A percentile compares a stretch with the other conserved stretches of the same genome.
These are phyloP conservation scores for Sanguinoderma infundibulare DNA, from an alignment of 1,284 basidiomycete genomes.

Conservation along the genomic window DNA sequence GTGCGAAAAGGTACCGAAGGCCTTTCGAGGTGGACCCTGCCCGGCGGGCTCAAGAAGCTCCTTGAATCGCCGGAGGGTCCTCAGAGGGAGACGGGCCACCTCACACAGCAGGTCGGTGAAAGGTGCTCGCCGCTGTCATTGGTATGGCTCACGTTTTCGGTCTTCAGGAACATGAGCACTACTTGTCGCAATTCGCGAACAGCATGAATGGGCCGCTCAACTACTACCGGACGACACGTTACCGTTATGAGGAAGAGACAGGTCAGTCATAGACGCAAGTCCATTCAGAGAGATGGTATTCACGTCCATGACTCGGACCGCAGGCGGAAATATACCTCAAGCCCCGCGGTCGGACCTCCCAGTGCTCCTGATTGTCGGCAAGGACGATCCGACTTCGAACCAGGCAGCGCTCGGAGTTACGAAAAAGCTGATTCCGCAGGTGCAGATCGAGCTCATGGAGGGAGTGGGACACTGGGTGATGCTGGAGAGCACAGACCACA, in stretches of 20 bases:
- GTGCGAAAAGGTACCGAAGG: slow-evolving; percentile 1
- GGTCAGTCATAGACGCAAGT: slow-evolving; percentile 39
- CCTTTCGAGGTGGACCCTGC: slow-evolving; percentile 17
- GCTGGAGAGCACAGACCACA: slow-evolving; percentile 56
- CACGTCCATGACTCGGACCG: slow-evolving; percentile 13
- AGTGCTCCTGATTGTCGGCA: slow-evolving; percentile 66
- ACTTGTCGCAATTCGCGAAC: slow-evolving; percentile 47
- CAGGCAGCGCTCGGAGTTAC: slow-evolving; percentile 36
- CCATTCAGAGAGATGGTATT: slow-evolving; percentile 1
- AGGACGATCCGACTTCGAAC: slow-evolving; percentile 47
- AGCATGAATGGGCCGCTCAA: slow-evolving; percentile 73
- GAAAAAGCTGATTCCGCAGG: slow-evolving; percentile 49
- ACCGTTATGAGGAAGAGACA: slow-evolving; percentile 66
- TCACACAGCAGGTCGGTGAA: slow-evolving; percentile 20
- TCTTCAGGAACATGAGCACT: slow-evolving; percentile 57
- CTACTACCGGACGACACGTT: slow-evolving; percentile 65
- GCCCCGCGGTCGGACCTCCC: slow-evolving; percentile 52
- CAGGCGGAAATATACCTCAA: slow-evolving; percentile 46
- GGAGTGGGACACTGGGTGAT: slow-evolving; percentile 70
- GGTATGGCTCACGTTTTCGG: not conserved
- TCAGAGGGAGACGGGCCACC: slow-evolving; percentile 10
- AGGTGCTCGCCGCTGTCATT: not conserved
- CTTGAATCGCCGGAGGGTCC: not conserved
- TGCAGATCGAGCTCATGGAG: slow-evolving; percentile 55
- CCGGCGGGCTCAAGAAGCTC: slow-evolving; percentile 15